Evolutionary conservation across 2,329 filamentous ascomycete genomes (phyloP).

Genomic region (Xylariaceae sp.): DNA sequence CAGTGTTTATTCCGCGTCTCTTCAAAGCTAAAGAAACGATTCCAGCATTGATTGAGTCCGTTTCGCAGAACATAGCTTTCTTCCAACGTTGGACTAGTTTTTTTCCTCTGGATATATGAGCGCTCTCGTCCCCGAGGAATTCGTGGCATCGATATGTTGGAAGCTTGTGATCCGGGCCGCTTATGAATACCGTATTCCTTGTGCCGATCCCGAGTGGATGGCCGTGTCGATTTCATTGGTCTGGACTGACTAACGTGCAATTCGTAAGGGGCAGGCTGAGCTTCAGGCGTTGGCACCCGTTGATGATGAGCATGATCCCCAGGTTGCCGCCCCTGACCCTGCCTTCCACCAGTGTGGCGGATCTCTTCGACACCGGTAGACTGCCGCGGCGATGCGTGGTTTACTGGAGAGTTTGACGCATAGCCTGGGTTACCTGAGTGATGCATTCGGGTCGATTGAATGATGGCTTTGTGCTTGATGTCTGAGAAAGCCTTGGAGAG

Average conservation of each 20-base stretch:
- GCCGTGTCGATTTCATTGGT: not conserved
- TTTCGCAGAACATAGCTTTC: conserved; percentile 13
- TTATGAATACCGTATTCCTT: not conserved
- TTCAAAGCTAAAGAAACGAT: conserved; percentile 20
- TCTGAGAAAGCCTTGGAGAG: conserved; percentile 8
- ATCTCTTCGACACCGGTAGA: not conserved
- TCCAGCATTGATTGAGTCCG: conserved; percentile 22
- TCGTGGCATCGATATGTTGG: conserved; percentile 25
- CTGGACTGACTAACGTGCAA: not conserved
- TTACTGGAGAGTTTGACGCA: not conserved
- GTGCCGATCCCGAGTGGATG: not conserved
- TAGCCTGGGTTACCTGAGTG: not conserved
- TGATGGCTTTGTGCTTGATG: conserved; percentile 19
- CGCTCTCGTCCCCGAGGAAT: not conserved
- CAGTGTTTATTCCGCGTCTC: conserved; percentile 18
- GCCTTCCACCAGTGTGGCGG: not conserved
- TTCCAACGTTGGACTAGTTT: conserved; percentile 13
- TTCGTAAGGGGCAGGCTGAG: not conserved
- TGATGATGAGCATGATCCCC: not conserved
- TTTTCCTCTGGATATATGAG: not conserved
- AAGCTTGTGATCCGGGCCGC: conserved; percentile 21
- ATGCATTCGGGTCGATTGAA: conserved; percentile 11
- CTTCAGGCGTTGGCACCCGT: not conserved
- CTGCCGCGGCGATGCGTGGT: not conserved
- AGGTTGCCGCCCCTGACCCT: not conserved